These are phyloP conservation scores for Coemansia sp. DNA, from an alignment of 192 early-diverging fungal species.

Conservation along the genomic window DNA sequence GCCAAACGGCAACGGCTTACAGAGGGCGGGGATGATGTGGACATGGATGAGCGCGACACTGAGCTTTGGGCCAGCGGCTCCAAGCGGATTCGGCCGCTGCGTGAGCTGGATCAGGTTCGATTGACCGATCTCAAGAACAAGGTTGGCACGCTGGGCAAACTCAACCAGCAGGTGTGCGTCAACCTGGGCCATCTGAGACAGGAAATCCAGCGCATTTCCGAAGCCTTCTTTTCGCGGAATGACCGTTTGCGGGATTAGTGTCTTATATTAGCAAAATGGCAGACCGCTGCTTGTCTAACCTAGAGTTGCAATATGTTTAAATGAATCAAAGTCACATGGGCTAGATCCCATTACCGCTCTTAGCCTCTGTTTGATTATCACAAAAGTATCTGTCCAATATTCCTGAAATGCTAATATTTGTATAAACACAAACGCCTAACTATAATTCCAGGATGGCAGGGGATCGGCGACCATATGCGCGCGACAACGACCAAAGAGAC, in stretches of 20 bases:
- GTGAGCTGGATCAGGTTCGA: conserved; percentile 47
- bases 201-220: conserved; percentile 41
- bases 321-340: neutral
- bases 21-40: conserved; percentile 14
- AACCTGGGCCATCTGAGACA: conserved; percentile 39
- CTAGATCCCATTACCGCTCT: neutral
- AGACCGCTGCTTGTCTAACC: too few species aligned
- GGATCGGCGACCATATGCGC: neutral
- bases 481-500: conserved; percentile 2
- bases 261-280: too few species aligned
- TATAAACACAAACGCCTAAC: neutral
- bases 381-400: neutral
- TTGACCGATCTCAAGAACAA: conserved; percentile 33
- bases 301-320: too few species aligned
- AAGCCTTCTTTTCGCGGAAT: neutral
- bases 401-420: conserved; percentile 2
- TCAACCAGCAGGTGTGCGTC: conserved; percentile 48
- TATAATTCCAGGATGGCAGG: neutral
- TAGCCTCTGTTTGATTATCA: too few species aligned
- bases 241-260: too few species aligned
- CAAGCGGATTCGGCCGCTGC: conserved; percentile 29
- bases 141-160: conserved; percentile 39
- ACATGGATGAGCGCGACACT: conserved; percentile 10
- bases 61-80: neutral
- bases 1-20: conserved; percentile 13